phyloP scores from a whole-genome alignment of 106 monocot species.

The Acanthochlamys bracteata region DNA sequence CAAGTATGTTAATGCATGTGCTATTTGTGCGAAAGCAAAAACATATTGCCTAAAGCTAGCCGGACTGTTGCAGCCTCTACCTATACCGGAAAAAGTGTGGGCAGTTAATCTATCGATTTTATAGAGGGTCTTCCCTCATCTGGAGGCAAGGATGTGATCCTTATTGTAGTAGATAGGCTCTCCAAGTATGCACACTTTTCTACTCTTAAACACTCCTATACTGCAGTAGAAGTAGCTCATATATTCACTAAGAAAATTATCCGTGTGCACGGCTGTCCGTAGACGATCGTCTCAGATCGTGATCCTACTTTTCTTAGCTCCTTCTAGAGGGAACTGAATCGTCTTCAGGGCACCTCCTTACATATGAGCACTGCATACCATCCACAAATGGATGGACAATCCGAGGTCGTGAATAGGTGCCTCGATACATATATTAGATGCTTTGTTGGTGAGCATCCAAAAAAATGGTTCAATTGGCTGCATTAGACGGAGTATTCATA shows the following conservation, averaged over 20 bases:
- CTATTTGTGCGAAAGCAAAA: background rate
- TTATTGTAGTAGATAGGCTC: background rate
- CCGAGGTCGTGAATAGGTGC: background rate
- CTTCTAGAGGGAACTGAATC: background rate
- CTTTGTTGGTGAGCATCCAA: background rate
- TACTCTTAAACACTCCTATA: background rate
- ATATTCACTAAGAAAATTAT: background rate
- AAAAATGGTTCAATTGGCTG: background rate
- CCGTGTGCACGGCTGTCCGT: background rate
- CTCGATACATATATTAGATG: background rate
- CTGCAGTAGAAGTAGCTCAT: background rate
- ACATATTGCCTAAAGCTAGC: background rate
- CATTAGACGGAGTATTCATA: background rate
- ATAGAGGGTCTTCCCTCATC: background rate
- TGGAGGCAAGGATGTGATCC: background rate
- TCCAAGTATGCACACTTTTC: background rate
- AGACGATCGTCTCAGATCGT: background rate
- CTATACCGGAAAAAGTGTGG: background rate
- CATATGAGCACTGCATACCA: background rate
- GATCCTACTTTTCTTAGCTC: background rate
- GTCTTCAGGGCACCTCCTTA: background rate
- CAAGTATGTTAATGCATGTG: background rate
- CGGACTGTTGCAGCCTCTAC: background rate
- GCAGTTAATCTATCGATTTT: slow-evolving; percentile 6
- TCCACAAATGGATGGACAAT: background rate